Evolutionary conservation across 75 land plant genomes (phyloP).

Genomic region (Picea sitchensis): DNA sequence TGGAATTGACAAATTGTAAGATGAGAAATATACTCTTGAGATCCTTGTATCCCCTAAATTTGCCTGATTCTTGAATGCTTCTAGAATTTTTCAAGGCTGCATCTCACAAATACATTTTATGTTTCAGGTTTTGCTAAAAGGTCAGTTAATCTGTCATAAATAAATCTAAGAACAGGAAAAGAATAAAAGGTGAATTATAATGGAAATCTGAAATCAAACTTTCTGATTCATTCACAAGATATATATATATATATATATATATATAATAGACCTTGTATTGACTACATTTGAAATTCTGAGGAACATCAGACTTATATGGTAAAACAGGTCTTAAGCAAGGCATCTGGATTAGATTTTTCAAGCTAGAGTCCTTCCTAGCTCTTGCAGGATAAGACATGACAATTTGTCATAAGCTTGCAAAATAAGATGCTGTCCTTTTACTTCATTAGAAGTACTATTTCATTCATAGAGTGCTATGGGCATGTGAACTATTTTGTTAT

Average conservation of each 20-base stretch:
- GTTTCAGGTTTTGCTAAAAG: not conserved
- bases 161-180: no score
- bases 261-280: not conserved
- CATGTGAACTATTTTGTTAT: not conserved
- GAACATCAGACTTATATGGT: not conserved
- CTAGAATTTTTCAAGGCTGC: not conserved
- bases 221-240: no score
- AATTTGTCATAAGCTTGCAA: no score
- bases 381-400: not conserved
- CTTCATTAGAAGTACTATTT: no score
- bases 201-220: no score
- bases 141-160: not conserved
- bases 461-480: not conserved
- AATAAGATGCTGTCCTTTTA: not conserved
- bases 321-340: not conserved
- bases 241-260: no score
- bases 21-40: not conserved
- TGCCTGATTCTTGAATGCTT: not conserved
- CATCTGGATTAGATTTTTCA: not conserved
- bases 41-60: not conserved
- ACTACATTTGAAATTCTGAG: not conserved
- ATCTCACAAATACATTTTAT: not conserved
- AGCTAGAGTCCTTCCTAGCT: not conserved
- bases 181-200: no score
- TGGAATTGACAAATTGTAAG: not conserved